phyloP scores from a whole-genome alignment of 192 early-diverging fungal genomes.

The Phycomyces blakesleeanus region DNA sequence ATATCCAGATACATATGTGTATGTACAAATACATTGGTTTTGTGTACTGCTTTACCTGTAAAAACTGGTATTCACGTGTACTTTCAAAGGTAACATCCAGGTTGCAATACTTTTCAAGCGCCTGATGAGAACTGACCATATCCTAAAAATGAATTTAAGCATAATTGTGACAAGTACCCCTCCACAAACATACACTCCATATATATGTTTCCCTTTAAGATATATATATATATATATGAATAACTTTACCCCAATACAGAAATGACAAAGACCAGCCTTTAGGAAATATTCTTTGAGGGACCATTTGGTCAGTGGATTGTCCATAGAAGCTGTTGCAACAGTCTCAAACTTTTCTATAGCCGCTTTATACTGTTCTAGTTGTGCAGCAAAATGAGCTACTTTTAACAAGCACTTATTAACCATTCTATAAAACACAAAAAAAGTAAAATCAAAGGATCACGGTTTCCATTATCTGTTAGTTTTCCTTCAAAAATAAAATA shows the following conservation, averaged over 20 bases:
- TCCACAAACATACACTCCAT: too few species aligned
- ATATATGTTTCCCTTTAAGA: too few species aligned
- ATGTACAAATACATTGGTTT: too few species aligned
- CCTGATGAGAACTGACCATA: slow-evolving; percentile 63
- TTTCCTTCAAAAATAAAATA: too few species aligned
- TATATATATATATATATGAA: too few species aligned
- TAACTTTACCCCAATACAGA: slow-evolving; percentile 65
- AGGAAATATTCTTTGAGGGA: slow-evolving; percentile 94
- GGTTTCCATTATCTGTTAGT: too few species aligned
- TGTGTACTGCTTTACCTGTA: slow-evolving; percentile 35
- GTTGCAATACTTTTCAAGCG: slow-evolving; percentile 78
- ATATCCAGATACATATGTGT: too few species aligned
- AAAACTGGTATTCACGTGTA: slow-evolving; percentile 81
- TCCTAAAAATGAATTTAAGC: slow-evolving; percentile 47
- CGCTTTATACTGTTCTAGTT: slow-evolving; percentile 79
- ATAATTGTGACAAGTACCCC: neutral
- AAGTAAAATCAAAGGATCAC: too few species aligned
- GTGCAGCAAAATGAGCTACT: slow-evolving; percentile 84
- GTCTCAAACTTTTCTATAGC: slow-evolving; percentile 87
- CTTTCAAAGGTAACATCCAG: slow-evolving; percentile 82
- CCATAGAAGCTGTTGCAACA: slow-evolving; percentile 75
- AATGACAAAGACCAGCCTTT: slow-evolving; percentile 87
- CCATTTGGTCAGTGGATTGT: slow-evolving; percentile 92
- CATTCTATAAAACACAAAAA: slow-evolving; percentile 49
- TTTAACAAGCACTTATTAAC: slow-evolving; percentile 88